A percentile compares a stretch with the other conserved stretches of the same genome.
Conservation (phyloP, 768 basidiomycete species). For the Mycena maculata region DNA sequence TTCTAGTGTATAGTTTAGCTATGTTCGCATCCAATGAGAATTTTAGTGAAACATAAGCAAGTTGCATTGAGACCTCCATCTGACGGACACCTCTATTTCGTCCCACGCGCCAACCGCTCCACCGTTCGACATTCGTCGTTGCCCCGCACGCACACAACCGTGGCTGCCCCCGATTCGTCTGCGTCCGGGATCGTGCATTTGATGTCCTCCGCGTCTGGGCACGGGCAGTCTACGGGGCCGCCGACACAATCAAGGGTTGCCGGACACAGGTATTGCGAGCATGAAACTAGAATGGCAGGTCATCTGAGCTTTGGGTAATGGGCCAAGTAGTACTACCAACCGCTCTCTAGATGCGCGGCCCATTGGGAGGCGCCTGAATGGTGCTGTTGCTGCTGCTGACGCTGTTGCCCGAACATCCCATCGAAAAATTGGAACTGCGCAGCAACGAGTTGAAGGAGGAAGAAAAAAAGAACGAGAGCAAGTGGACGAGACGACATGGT, state of each 20-base stretch:
- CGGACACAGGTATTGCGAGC: constrained; percentile 82
- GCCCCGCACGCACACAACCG: constrained; percentile 81
- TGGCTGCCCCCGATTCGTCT: constrained; percentile 62
- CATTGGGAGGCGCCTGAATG: constrained; percentile 70
- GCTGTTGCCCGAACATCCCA: constrained; percentile 79
- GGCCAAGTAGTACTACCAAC: constrained; percentile 50
- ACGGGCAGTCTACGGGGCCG: constrained; percentile 77
- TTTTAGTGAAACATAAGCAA: constrained; percentile 32
- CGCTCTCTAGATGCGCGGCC: constrained; percentile 71
- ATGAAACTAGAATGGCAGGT: constrained; percentile 63
- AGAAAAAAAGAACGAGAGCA: constrained; percentile 46
- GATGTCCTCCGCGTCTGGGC: constrained; percentile 79
- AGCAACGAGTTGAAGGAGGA: constrained; percentile 51
- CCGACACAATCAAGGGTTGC: constrained; percentile 77
- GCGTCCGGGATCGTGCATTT: constrained; percentile 80
- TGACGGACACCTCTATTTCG: constrained; percentile 37
- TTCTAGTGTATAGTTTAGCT: constrained; percentile 7
- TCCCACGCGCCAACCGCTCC: constrained; percentile 60
- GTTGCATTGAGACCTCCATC: constrained; percentile 34
- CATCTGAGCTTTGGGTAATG: background rate
- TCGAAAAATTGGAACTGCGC: constrained; percentile 88
- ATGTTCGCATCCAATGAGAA: constrained; percentile 34
- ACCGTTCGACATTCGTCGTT: constrained; percentile 70
- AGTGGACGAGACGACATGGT: constrained; percentile 24
- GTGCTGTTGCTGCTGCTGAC: constrained; percentile 66